A percentile compares a stretch with the other conserved stretches of the same genome.
Conservation (phyloP, 1,284 basidiomycete species). For the Pterula multifida region DNA sequence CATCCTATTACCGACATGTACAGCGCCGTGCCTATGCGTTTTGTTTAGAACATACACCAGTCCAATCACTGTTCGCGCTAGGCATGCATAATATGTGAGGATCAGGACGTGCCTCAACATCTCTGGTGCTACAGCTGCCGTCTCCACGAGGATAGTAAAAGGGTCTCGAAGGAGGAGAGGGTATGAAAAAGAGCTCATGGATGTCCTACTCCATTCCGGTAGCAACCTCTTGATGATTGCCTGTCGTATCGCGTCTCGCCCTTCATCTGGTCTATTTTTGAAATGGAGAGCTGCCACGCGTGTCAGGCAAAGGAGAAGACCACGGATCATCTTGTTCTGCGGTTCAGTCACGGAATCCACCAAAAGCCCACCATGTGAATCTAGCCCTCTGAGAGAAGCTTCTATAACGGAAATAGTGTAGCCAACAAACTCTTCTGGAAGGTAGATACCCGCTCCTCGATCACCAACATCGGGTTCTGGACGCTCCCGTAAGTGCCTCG, state of each 20-base stretch:
- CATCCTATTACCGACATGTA: conserved; percentile 28
- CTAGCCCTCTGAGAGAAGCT: conserved; percentile 63
- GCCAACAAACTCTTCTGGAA: conserved; percentile 84
- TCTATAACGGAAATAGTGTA: conserved; percentile 83
- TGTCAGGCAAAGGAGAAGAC: conserved; percentile 57
- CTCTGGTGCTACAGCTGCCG: conserved; percentile 79
- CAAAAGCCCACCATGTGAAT: conserved; percentile 34
- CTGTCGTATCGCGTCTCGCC: conserved; percentile 61
- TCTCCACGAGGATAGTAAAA: conserved; percentile 78
- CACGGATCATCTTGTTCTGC: conserved; percentile 66
- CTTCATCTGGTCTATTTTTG: conserved; percentile 54
- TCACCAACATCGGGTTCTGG: conserved; percentile 62
- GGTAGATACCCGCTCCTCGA: conserved; percentile 68
- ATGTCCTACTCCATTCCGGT: conserved; percentile 82
- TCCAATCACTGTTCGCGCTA: conserved; percentile 76
- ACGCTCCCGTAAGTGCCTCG: conserved; percentile 61
- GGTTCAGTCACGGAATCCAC: conserved; percentile 71
- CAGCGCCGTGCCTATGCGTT: conserved; percentile 40
- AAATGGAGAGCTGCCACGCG: conserved; percentile 61
- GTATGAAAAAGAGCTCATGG: conserved; percentile 60
- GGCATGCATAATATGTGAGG: conserved; percentile 79
- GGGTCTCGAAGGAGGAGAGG: conserved; percentile 82
- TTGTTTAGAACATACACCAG: conserved; percentile 72
- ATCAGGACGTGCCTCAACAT: conserved; percentile 78
- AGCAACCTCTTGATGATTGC: conserved; percentile 80